phyloP scores from a whole-genome alignment of 2,329 filamentous ascomycete species.

The Zelopaecilomyces penicillatus region DNA sequence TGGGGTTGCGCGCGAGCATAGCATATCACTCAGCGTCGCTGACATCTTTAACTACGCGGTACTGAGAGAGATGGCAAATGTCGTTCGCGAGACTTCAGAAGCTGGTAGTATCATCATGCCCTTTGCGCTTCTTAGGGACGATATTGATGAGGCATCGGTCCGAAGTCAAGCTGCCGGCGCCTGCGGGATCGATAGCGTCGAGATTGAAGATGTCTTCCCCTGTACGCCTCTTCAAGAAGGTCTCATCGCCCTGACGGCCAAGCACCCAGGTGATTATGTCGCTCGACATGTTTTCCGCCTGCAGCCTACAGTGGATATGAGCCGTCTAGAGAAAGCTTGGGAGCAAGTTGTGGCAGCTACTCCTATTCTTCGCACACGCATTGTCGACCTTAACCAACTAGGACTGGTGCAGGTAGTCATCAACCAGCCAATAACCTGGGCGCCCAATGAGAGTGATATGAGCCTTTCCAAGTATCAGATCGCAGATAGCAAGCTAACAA shows the following conservation, averaged over 20 bases:
- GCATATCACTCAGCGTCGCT: slow-evolving; percentile 5
- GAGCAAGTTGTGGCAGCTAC: not conserved
- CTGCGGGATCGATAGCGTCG: not conserved
- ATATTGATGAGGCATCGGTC: not conserved
- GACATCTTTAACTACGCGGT: slow-evolving; percentile 10
- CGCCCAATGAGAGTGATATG: not conserved
- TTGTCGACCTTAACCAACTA: slow-evolving; percentile 31
- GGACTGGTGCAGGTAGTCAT: slow-evolving; percentile 38
- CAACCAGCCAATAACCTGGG: slow-evolving; percentile 23
- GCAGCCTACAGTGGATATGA: slow-evolving; percentile 1
- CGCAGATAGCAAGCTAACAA: not conserved
- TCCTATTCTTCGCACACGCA: slow-evolving; percentile 35
- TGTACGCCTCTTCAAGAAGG: slow-evolving; percentile 29
- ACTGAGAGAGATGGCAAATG: slow-evolving; percentile 3
- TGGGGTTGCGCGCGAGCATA: slow-evolving; percentile 22
- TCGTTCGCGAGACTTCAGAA: not conserved
- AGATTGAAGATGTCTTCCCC: slow-evolving; percentile 27
- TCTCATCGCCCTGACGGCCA: slow-evolving; percentile 22
- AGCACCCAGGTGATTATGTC: slow-evolving; percentile 14
- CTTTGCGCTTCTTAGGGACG: slow-evolving; percentile 3
- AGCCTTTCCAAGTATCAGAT: not conserved
- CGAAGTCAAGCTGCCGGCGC: not conserved
- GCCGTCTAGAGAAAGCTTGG: slow-evolving; percentile 10
- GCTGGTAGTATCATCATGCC: not conserved
- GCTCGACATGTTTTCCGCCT: slow-evolving; percentile 11